A percentile compares a stretch with the other conserved stretches of the same genome.
Evolutionary conservation across 192 early-diverging fungal genomes (phyloP).

Genomic region (Chytriomyces hyalinus): DNA sequence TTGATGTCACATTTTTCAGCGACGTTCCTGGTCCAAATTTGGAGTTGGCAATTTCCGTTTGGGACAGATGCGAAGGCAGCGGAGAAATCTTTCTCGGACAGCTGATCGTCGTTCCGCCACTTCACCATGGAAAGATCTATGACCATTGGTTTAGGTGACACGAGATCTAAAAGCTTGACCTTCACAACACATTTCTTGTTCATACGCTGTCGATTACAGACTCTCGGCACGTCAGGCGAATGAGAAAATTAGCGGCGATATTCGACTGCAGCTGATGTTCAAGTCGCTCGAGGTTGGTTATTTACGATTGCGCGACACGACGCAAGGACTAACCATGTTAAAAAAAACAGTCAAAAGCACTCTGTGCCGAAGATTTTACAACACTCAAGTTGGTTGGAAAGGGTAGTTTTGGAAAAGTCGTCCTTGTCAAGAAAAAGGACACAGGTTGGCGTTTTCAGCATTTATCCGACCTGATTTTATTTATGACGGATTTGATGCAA

Average conservation of each 20-base stretch:
- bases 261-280: constrained; percentile 60
- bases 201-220: constrained; percentile 26
- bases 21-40: constrained; percentile 53
- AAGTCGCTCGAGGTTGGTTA: constrained; percentile 43
- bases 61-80: constrained; percentile 44
- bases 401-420: constrained; percentile 82
- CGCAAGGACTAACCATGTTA: background rate
- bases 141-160: constrained; percentile 58
- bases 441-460: constrained; percentile 47
- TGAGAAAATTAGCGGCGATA: constrained; percentile 57
- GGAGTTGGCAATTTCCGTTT: constrained; percentile 59
- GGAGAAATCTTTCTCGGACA: constrained; percentile 55
- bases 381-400: constrained; percentile 77
- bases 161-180: background rate
- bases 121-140: constrained; percentile 56
- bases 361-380: constrained; percentile 67
- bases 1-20: constrained; percentile 37
- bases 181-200: background rate
- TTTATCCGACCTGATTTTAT: background rate
- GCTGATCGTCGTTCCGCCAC: constrained; percentile 52
- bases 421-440: constrained; percentile 79
- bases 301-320: background rate
- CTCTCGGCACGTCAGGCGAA: constrained; percentile 48
- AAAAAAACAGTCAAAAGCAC: constrained; percentile 42
- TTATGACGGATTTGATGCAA: too few species aligned